phyloP scores from a whole-genome alignment of 2,329 filamentous ascomycete species.

The Thyridium curvatum region DNA sequence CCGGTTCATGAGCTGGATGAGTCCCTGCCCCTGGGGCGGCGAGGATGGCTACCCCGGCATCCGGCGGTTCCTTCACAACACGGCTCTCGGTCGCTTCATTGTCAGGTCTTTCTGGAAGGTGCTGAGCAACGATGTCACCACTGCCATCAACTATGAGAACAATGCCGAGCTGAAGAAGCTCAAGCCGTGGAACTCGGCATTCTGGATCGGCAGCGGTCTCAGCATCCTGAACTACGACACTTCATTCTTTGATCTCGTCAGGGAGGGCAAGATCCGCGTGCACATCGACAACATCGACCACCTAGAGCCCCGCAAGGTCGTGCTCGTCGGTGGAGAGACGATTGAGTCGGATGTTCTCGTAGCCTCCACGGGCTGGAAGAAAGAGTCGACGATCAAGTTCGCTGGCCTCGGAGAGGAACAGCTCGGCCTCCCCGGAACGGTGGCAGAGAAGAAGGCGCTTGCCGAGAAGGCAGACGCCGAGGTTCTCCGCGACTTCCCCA shows the following conservation, averaged over 20 bases:
- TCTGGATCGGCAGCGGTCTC: conserved; percentile 48
- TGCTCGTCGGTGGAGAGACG: conserved; percentile 40
- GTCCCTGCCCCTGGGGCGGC: conserved; percentile 66
- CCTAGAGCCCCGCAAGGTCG: conserved; percentile 37
- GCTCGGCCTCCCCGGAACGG: conserved; percentile 7
- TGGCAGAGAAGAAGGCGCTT: conserved; percentile 7
- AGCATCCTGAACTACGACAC: conserved; percentile 56
- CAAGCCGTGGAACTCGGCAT: conserved; percentile 43
- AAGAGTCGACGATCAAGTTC: conserved; percentile 9
- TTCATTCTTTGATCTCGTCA: conserved; percentile 52
- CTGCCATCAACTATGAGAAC: conserved; percentile 45
- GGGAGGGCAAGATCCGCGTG: conserved; percentile 42
- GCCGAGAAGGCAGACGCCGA: conserved; percentile 38
- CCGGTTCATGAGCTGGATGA: conserved; percentile 66
- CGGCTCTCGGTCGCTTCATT: conserved; percentile 47
- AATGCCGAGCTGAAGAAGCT: conserved; percentile 48
- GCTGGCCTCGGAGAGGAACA: conserved; percentile 11
- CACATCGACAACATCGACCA: conserved; percentile 44
- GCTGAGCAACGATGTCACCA: conserved; percentile 48
- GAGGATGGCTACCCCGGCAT: conserved; percentile 49
- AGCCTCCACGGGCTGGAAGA: conserved; percentile 54
- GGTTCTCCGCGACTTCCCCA: conserved; percentile 46
- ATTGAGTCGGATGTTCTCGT: conserved; percentile 45
- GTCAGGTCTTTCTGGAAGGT: conserved; percentile 52
- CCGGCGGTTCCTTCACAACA: conserved; percentile 51